Evolutionary conservation across 2,329 filamentous ascomycete species (phyloP).

Genomic region (Ceratocystis papillata): DNA sequence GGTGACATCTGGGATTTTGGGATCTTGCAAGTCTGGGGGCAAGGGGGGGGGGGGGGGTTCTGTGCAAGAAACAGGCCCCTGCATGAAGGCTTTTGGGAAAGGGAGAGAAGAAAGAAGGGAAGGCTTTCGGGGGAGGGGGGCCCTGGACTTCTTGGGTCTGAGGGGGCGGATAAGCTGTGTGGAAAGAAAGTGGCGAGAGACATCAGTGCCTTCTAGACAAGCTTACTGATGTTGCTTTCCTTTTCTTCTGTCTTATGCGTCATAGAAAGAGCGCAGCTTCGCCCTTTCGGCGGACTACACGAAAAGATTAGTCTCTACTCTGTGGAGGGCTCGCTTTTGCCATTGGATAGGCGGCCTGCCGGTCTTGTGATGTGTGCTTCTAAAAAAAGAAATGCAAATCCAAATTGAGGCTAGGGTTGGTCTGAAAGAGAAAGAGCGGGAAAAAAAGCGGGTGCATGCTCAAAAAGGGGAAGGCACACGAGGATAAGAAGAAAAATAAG

Average conservation of each 20-base stretch:
- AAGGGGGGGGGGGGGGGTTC: no score
- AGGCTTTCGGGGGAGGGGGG: background rate
- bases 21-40: background rate
- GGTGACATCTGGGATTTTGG: background rate
- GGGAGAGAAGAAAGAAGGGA: background rate
- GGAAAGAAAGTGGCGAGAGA: background rate
- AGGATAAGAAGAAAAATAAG: background rate
- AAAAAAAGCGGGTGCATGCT: background rate
- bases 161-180: background rate
- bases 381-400: constrained; percentile 6
- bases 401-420: background rate
- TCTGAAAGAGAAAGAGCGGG: background rate
- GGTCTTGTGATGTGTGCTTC: background rate
- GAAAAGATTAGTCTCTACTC: background rate
- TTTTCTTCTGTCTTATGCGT: no score
- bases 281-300: background rate
- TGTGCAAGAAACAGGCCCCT: background rate
- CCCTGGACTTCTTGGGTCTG: background rate
- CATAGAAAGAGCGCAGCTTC: no score
- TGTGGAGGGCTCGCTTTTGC: background rate
- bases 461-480: constrained; percentile 6
- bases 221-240: no score
- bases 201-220: no score
- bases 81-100: background rate
- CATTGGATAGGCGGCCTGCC: background rate